Conservation (phyloP, 73 alveolate genomes). For the Paramecium sexaurelia region DNA sequence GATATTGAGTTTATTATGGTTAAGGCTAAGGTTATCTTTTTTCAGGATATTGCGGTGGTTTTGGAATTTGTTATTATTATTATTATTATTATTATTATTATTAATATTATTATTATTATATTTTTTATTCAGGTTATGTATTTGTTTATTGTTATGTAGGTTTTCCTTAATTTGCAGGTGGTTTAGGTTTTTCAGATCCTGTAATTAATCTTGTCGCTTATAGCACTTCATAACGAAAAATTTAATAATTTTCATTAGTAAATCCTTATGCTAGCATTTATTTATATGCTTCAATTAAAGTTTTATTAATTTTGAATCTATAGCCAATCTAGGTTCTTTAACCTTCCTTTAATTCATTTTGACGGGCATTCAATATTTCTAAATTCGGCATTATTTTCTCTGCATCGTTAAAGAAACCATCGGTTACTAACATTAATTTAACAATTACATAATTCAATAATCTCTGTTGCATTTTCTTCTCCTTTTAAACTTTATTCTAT, state of each 20-base stretch:
- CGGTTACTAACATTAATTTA: background rate
- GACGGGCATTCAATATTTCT: background rate
- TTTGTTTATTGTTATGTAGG: background rate
- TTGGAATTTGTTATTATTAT: background rate
- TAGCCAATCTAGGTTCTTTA: background rate
- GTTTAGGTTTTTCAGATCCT: background rate
- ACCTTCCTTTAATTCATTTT: background rate
- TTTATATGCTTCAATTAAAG: background rate
- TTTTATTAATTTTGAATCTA: background rate
- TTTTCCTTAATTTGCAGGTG: background rate
- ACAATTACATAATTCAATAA: background rate
- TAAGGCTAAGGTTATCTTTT: background rate
- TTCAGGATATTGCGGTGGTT: background rate
- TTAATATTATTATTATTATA: background rate
- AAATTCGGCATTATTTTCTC: background rate
- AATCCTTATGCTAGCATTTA: background rate
- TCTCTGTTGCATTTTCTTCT: constrained; percentile 32
- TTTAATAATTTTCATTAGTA: background rate
- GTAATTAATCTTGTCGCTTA: background rate
- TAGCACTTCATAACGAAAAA: background rate
- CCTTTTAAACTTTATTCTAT: background rate
- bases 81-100: background rate
- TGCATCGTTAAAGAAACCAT: background rate
- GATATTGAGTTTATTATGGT: background rate
- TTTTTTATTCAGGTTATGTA: background rate